A percentile compares a stretch with the other conserved stretches of the same genome.
Evolutionary conservation across 2,329 filamentous ascomycete genomes (phyloP).

Genomic region (Fusarium illudens): DNA sequence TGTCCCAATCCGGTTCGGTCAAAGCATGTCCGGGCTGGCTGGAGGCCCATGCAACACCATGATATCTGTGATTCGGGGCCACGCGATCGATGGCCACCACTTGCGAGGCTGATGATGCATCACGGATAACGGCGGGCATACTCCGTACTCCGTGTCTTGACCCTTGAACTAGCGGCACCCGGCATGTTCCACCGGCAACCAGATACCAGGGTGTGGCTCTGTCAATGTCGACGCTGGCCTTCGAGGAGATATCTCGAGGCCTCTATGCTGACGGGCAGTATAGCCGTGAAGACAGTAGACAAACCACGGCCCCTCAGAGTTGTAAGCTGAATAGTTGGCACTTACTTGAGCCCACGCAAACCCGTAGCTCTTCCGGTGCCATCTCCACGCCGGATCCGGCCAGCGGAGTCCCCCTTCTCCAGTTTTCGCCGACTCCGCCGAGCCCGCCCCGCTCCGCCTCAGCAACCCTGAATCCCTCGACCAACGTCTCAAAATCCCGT

Average conservation of each 20-base stretch:
- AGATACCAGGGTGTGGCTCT: not conserved
- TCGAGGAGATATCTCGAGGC: not conserved
- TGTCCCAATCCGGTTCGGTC: not conserved
- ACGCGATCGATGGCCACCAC: not conserved
- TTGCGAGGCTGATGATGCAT: not conserved
- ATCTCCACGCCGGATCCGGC: slow-evolving; percentile 25
- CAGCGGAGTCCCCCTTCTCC: slow-evolving; percentile 13
- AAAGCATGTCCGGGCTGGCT: not conserved
- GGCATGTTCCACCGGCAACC: not conserved
- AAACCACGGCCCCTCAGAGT: not conserved
- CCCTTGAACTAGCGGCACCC: not conserved
- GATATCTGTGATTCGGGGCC: slow-evolving; percentile 1
- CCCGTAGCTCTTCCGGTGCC: slow-evolving; percentile 6
- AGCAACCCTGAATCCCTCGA: not conserved
- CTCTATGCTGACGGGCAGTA: not conserved
- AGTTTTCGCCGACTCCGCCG: slow-evolving; percentile 26
- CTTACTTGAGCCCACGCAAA: not conserved
- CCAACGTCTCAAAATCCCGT: not conserved
- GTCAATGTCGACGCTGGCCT: not conserved
- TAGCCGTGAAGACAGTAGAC: not conserved
- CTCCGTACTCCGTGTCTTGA: slow-evolving; percentile 2
- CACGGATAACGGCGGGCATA: slow-evolving; percentile 5
- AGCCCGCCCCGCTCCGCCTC: slow-evolving; percentile 20
- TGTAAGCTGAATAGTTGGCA: not conserved
- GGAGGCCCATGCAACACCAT: not conserved